Percentiles rank a stretch among this genome's conserved stretches.
Evolutionary conservation across 2,329 filamentous ascomycete species (phyloP).

Genomic region (Zymoseptoria tritici): DNA sequence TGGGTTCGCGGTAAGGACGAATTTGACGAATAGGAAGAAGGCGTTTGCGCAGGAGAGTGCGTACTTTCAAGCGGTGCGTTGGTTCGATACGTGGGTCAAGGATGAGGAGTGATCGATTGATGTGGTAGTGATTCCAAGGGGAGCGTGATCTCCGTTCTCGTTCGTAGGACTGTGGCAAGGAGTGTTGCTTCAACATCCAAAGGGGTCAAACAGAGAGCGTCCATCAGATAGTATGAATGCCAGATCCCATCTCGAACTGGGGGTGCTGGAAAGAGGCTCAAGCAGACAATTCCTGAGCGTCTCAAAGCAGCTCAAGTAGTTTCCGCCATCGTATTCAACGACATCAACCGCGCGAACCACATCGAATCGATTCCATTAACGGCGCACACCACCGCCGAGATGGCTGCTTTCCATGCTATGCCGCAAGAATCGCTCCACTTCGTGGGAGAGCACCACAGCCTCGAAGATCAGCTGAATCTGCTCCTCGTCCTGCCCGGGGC

Average conservation of each 20-base stretch:
- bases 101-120: slow-evolving; percentile 3
- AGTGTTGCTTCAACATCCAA: not conserved
- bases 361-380: too few species aligned
- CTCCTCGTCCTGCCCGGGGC: too few species aligned
- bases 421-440: too few species aligned
- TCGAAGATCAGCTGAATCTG: too few species aligned
- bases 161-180: not conserved
- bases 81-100: slow-evolving; percentile 30
- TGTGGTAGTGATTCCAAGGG: not conserved
- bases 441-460: too few species aligned
- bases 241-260: not conserved
- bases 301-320: too few species aligned
- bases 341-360: too few species aligned
- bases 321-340: too few species aligned
- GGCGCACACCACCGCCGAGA: too few species aligned
- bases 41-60: slow-evolving; percentile 30
- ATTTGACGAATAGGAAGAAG: slow-evolving; percentile 24
- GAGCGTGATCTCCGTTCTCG: not conserved
- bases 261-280: too few species aligned
- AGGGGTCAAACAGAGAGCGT: not conserved
- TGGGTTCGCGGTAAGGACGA: slow-evolving; percentile 29
- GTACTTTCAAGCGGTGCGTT: slow-evolving; percentile 29
- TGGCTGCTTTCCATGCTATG: too few species aligned
- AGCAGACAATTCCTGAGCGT: too few species aligned
- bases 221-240: not conserved